Conservation (phyloP, 2,329 filamentous ascomycete genomes). For the Diaporthe helianthi region DNA sequence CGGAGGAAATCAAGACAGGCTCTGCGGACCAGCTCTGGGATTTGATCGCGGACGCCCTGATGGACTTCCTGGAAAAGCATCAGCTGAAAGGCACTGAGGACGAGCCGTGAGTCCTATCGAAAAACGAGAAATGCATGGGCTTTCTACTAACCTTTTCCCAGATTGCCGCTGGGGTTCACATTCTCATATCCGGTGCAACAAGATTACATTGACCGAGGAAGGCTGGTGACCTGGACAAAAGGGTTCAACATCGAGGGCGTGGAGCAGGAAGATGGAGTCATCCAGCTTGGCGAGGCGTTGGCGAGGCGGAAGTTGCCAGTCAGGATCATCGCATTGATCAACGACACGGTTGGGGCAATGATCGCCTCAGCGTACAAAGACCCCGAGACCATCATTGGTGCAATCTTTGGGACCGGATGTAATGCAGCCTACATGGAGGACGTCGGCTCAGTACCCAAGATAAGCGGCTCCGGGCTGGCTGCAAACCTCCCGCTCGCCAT, state of each 20-base stretch:
- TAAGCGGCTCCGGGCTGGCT: slow-evolving; percentile 56
- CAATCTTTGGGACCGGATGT: slow-evolving; percentile 83
- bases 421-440: slow-evolving; percentile 84
- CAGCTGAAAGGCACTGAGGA: slow-evolving; percentile 41
- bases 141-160: slow-evolving; percentile 50
- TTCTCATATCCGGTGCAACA: slow-evolving; percentile 77
- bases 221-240: slow-evolving; percentile 77
- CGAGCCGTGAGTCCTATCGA: slow-evolving; percentile 45
- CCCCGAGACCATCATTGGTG: slow-evolving; percentile 73
- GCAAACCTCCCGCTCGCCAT: slow-evolving; percentile 77
- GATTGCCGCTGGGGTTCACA: slow-evolving; percentile 71
- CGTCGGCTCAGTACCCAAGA: slow-evolving; percentile 69
- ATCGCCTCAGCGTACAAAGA: slow-evolving; percentile 82
- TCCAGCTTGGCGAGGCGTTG: slow-evolving; percentile 65
- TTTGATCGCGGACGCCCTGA: slow-evolving; percentile 72
- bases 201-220: slow-evolving; percentile 73
- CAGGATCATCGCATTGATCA: slow-evolving; percentile 75
- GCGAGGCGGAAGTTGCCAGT: slow-evolving; percentile 63
- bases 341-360: slow-evolving; percentile 81
- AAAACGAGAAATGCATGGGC: slow-evolving; percentile 41
- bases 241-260: slow-evolving; percentile 77
- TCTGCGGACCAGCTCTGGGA: slow-evolving; percentile 72
- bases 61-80: slow-evolving; percentile 70
- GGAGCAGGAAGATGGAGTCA: slow-evolving; percentile 73
- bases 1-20: slow-evolving; percentile 70